Base-by-base conservation (phyloP, 768 basidiomycete genomes). In the Kwoniella europaea region DNA sequence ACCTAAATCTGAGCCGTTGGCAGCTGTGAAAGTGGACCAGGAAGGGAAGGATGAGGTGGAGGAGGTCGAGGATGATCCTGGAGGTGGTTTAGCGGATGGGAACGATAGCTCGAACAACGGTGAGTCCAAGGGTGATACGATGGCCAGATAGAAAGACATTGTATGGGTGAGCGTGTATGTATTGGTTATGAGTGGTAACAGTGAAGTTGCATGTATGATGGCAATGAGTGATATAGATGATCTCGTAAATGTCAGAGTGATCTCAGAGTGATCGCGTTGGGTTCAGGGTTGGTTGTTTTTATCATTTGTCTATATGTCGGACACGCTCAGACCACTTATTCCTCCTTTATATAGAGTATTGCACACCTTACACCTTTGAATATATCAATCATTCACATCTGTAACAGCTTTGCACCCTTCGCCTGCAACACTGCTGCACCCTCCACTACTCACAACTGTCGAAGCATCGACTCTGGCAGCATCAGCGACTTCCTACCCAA, bases 91-190 rank as follows among this genome's bases (percentile, higher is more conserved):
- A 46, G 77, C 76, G 12, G 85, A 84, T 10, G 74, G 74, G 63
- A 86, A 79, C 42, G 76, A 73, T 29, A 84, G 69, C 69, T 86
- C 84, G 74, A 82, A 86, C 12, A 86, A 75, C 1, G 86, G 86
- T 27, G 83, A 82, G 75, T 86, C 86, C 58, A 81, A 74, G 0
- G 85, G 85, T 13, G 85, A 85, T 65, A 86, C 82, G 68, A 86
- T 80, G 41, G 84, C 84, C 13, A 84, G 81, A 74, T 85, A 85
- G 79, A 83, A 85, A n/a, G 83, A 82, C 82, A 84, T 83, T 35
- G 35, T 35, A 35, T 5, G 3, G 46, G 15, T 22, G 43, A 10
- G 60, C n/a, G 18, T 29, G 43, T 44, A 29, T 18, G 24, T 50
- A 20, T 16, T 50, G 2, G 7, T 5, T 52, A 63, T 52, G 43